Conservation (phyloP, 352 stramenopile species). For the Vaucheria bursata region DNA sequence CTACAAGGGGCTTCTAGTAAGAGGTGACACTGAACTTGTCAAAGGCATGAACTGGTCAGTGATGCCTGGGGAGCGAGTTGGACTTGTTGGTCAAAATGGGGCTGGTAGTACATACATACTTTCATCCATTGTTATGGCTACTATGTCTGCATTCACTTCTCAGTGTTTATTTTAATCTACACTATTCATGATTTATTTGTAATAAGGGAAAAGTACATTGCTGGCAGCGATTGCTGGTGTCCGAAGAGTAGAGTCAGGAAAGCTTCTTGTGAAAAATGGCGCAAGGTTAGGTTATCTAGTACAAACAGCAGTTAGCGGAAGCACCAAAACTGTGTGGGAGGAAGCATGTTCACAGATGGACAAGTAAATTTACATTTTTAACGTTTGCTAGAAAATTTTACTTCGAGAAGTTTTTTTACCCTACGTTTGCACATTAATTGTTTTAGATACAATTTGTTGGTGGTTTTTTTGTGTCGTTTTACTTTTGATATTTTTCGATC, state of each 20-base stretch:
- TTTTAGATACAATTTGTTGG: no score
- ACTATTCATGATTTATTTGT: no score
- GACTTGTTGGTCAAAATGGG: constrained; percentile 69
- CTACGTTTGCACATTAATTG: no score
- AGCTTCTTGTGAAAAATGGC: constrained; percentile 28
- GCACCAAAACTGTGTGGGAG: constrained; percentile 58
- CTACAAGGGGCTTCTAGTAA: background rate
- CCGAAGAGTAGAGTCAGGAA: constrained; percentile 72
- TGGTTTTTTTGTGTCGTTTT: no score
- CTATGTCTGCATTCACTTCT: background rate
- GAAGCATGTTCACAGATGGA: constrained; percentile 65
- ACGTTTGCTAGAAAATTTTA: no score
- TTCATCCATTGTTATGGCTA: no score
- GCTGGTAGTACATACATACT: no score
- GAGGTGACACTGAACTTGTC: constrained; percentile 25
- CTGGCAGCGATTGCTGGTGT: constrained; percentile 75
- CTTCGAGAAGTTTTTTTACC: no score
- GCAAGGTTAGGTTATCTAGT: constrained; percentile 48
- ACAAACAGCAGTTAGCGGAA: constrained; percentile 66
- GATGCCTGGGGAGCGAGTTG: constrained; percentile 54
- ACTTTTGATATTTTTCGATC: no score
- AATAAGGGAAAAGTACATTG: constrained; percentile 74
- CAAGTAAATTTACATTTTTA: no score
- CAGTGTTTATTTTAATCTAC: background rate
- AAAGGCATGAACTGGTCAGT: constrained; percentile 31